Evolutionary conservation across 768 basidiomycete species (phyloP), one percentile per base, ranked within the genome.

Genomic region (Psilocybe tampanensis): DNA sequence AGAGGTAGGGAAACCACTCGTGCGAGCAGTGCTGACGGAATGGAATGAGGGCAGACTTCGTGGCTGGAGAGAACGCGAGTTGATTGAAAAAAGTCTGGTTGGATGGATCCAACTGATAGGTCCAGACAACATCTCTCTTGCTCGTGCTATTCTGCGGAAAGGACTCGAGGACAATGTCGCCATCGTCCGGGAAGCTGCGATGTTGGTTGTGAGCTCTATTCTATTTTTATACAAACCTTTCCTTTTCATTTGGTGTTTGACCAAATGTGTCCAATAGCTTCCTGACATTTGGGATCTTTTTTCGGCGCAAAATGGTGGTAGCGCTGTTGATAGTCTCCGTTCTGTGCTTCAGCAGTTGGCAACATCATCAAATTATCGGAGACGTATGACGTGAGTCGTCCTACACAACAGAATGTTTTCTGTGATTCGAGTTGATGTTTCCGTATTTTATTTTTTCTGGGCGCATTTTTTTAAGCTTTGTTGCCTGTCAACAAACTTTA

Each of bases 41-140:
- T 91, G 90, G 89, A 74, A 83, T 43, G 80, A 80, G 45, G 79
- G 77, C 1, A 72, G 74, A 59, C 78, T 90, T 55, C 80, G 76
- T 45, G 82, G 83, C 12, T 98, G 95, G 95, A 79, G 91, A 56
- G 87, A 94, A 58, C 76, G 94, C 41, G 91, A 95, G 67, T 75
- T 73, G n/a, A 73, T 91, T 51, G 82, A 86, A 42, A 76, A 78
- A 55, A 75, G 79, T 33, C 70, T 95, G 18, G 76, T 77, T 12
- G 77, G 73, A 19, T 78, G 93, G 60, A 66, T 74, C 23, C 52
- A 73, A 56, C 64, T 68, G 56, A 70, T 80, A 13, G 77, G 75
- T 15, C 67, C 72, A 56, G 73, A 79, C 17, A 72, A 76, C 22
- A 74, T 79, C 32, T 73, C 75, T n/a, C 67, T 76, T 15, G 68